Percentiles rank a stretch among this genome's conserved stretches.
These are phyloP conservation scores for Ustilago xerochloae DNA, from an alignment of 1,284 basidiomycete genomes.

Conservation along the genomic window DNA sequence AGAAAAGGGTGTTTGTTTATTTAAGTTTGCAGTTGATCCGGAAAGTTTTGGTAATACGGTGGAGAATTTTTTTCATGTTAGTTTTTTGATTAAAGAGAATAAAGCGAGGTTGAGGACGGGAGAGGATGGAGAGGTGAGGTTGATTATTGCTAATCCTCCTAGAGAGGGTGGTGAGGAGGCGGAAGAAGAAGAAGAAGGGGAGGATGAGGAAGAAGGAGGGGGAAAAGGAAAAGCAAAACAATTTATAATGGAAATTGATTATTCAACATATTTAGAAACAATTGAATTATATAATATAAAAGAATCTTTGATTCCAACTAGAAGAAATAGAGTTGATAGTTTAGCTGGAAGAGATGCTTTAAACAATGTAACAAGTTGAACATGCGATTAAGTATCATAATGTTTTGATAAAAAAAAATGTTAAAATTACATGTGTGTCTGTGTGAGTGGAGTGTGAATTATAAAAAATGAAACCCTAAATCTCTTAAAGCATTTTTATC, in stretches of 20 bases:
- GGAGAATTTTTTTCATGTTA: slow-evolving; percentile 91
- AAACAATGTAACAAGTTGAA: neutral
- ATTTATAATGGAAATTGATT: slow-evolving; percentile 85
- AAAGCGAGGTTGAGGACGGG: slow-evolving; percentile 73
- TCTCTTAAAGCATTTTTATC: slow-evolving; percentile 30
- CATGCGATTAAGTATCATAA: no score
- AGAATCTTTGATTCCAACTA: slow-evolving; percentile 70
- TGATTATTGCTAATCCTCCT: slow-evolving; percentile 72
- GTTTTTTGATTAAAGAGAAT: slow-evolving; percentile 87
- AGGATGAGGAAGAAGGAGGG: neutral
- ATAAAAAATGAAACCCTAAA: slow-evolving; percentile 37
- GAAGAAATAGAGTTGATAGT: slow-evolving; percentile 25
- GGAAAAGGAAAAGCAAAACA: slow-evolving; percentile 79
- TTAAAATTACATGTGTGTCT: no score
- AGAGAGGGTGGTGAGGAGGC: neutral
- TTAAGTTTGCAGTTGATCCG: slow-evolving; percentile 86
- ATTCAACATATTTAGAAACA: slow-evolving; percentile 81
- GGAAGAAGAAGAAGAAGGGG: neutral
- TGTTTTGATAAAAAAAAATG: no score
- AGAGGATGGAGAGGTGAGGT: slow-evolving; percentile 77
- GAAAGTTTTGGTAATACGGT: slow-evolving; percentile 88
- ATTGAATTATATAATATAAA: slow-evolving; percentile 83
- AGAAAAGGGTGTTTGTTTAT: slow-evolving; percentile 75
- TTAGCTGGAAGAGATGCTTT: slow-evolving; percentile 17
- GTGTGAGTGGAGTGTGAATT: no score